Evolutionary conservation across 2,329 filamentous ascomycete species (phyloP).

Genomic region (Bipolaris cookei): DNA sequence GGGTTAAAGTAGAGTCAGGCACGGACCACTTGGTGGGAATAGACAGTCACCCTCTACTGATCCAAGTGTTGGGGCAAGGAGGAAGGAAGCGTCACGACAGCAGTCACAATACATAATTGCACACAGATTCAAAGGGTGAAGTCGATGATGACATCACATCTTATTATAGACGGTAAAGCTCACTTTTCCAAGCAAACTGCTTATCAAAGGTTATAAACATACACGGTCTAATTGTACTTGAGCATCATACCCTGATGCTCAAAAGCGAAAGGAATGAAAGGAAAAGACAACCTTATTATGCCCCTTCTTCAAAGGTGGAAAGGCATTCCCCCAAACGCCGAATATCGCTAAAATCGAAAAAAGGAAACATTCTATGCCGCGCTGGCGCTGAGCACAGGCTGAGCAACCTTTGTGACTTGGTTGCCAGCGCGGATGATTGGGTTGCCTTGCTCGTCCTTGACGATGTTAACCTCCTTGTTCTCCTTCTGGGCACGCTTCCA

Average conservation of each 20-base stretch:
- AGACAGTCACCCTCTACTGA: constrained; percentile 11
- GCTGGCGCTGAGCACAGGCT: constrained; percentile 82
- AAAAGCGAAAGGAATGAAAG: constrained; percentile 40
- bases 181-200: constrained; percentile 29
- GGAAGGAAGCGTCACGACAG: background rate
- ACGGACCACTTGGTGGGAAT: constrained; percentile 6
- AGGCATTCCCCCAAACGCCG: constrained; percentile 39
- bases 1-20: background rate
- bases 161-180: constrained; percentile 26
- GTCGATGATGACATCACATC: constrained; percentile 26
- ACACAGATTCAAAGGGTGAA: background rate
- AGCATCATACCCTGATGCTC: constrained; percentile 27
- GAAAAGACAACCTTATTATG: constrained; percentile 33
- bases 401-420: constrained; percentile 82
- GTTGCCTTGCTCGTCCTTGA: constrained; percentile 80
- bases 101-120: background rate
- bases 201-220: constrained; percentile 35
- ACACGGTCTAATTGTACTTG: constrained; percentile 37
- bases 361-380: constrained; percentile 65
- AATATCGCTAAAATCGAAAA: constrained; percentile 37
- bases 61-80: background rate
- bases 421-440: constrained; percentile 84
- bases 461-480: constrained; percentile 75
- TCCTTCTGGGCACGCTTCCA: constrained; percentile 53
- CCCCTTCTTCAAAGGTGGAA: constrained; percentile 21